These are phyloP conservation scores for Leishmania tropica DNA, from an alignment of 208 protist genomes.

Conservation along the genomic window DNA sequence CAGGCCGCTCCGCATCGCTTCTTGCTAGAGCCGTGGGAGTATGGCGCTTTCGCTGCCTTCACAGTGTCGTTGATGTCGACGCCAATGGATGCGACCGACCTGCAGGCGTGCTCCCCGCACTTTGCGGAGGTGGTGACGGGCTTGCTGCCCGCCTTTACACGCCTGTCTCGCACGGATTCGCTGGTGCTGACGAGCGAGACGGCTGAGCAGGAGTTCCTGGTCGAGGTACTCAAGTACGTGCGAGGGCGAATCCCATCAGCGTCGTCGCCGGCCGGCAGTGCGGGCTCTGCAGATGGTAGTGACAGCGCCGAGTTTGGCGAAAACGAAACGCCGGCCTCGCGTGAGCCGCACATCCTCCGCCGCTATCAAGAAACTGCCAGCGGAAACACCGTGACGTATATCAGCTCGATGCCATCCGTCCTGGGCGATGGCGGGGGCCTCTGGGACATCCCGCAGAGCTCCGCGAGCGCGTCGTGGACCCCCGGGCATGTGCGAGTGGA, in stretches of 20 bases:
- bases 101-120: conserved; percentile 36
- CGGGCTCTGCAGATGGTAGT: not conserved
- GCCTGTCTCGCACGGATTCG: conserved; percentile 50
- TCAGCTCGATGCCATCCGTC: conserved; percentile 7
- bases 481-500: conserved; percentile 36
- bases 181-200: conserved; percentile 38
- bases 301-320: conserved; percentile 15
- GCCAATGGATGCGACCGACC: conserved; percentile 55
- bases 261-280: not conserved
- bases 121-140: conserved; percentile 46
- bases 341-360: conserved; percentile 27
- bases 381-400: conserved; percentile 13
- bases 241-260: conserved; percentile 8
- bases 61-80: conserved; percentile 62
- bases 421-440: conserved; percentile 12
- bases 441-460: conserved; percentile 27
- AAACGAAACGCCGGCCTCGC: conserved; percentile 18
- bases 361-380: conserved; percentile 23
- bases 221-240: conserved; percentile 31
- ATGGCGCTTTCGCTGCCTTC: conserved; percentile 56
- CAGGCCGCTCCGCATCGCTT: conserved; percentile 55
- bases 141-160: conserved; percentile 59
- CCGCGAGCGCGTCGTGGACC: conserved; percentile 27
- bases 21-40: conserved; percentile 59
- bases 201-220: conserved; percentile 27